Conservation (phyloP, 345 rosid genomes). For the Corchorus capsularis region DNA sequence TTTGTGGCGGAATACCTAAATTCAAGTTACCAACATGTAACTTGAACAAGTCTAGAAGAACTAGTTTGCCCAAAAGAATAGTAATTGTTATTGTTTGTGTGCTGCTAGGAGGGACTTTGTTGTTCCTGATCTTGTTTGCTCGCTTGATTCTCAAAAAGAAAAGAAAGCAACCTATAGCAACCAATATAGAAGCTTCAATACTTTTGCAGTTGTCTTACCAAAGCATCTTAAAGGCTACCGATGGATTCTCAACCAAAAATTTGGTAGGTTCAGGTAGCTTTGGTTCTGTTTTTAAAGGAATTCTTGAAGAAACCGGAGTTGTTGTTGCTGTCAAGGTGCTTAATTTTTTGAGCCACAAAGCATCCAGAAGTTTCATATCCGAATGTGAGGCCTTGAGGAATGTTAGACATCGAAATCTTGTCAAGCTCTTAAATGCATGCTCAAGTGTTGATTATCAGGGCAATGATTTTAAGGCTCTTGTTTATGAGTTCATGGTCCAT, state of each 20-base stretch:
- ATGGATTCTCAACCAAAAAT: constrained; percentile 14
- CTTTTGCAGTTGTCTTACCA: not conserved
- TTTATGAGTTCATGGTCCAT: constrained; percentile 7
- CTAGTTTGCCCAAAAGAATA: not conserved
- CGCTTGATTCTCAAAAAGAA: not conserved
- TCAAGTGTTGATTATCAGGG: not conserved
- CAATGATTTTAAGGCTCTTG: constrained; percentile 14
- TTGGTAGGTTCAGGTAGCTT: constrained; percentile 30
- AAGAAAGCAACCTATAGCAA: not conserved
- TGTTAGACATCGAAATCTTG: constrained; percentile 41
- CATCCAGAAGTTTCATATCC: constrained; percentile 42
- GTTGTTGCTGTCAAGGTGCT: constrained; percentile 32
- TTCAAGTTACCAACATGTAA: constrained; percentile 4
- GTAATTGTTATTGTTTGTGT: not conserved
- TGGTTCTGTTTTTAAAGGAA: constrained; percentile 24
- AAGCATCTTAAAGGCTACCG: not conserved
- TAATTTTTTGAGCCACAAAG: constrained; percentile 36
- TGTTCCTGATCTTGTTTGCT: not conserved
- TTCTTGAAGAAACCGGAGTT: not conserved
- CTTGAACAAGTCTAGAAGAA: not conserved
- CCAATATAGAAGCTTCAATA: not conserved
- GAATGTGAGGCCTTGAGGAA: constrained; percentile 44
- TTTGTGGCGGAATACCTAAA: constrained; percentile 37
- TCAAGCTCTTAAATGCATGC: constrained; percentile 31
- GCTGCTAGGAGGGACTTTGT: not conserved